phyloP scores from a whole-genome alignment of 108 stramenopile genomes.

The Pseudonitzschia pungens region DNA sequence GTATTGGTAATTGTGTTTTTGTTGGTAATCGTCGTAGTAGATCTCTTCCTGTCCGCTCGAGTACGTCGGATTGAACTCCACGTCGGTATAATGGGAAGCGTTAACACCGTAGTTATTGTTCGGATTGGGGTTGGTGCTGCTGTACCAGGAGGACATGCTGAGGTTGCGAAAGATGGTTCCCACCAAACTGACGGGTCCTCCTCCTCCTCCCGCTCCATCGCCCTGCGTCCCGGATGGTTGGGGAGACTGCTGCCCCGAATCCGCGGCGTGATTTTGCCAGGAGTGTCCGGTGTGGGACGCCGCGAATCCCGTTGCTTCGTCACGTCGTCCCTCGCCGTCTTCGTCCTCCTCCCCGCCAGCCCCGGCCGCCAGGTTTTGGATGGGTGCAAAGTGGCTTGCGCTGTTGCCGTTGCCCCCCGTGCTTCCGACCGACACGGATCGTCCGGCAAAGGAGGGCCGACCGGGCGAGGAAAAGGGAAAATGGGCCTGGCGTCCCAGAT shows the following conservation, averaged over 20 bases:
- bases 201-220: neutral
- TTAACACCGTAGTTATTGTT: neutral
- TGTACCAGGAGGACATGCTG: constrained; percentile 11
- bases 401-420: neutral
- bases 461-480: constrained; percentile 10
- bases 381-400: constrained; percentile 1
- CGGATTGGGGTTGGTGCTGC: neutral
- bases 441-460: constrained; percentile 1
- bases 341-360: neutral
- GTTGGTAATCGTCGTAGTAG: constrained; percentile 10
- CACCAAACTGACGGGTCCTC: neutral
- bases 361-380: constrained; percentile 6
- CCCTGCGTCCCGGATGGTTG: neutral
- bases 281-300: constrained; percentile 12
- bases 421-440: neutral
- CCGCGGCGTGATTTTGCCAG: constrained; percentile 7
- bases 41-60: neutral
- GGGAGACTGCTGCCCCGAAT: neutral
- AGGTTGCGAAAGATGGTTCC: constrained; percentile 18
- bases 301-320: neutral
- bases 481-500: constrained; percentile 16
- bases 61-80: neutral
- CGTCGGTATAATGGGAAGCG: neutral
- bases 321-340: neutral
- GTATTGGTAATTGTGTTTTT: neutral